Percentiles rank a stretch among this genome's conserved stretches.
Conservation (phyloP, 495 filamentous ascomycete species). For the Staphylotrichum longicolle region DNA sequence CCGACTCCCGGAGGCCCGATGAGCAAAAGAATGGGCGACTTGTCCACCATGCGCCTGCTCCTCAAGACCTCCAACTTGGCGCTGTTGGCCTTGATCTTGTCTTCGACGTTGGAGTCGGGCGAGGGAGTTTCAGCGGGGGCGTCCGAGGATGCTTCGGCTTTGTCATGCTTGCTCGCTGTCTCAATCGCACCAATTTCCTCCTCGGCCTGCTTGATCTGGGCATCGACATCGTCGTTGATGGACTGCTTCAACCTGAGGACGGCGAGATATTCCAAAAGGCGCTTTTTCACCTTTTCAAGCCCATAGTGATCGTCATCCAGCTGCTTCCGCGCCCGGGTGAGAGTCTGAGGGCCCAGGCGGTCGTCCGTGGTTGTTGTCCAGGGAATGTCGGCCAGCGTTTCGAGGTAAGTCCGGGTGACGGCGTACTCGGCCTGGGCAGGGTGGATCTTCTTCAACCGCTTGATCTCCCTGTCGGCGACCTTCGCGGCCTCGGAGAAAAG, state of each 20-base stretch:
- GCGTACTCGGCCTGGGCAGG: slow-evolving; percentile 94
- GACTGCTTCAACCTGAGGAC: slow-evolving; percentile 92
- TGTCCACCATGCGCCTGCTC: slow-evolving; percentile 79
- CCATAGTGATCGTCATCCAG: slow-evolving; percentile 97
- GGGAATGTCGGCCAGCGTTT: slow-evolving; percentile 91
- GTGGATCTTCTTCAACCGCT: slow-evolving; percentile 89
- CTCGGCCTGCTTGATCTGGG: slow-evolving; percentile 65
- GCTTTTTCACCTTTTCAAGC: slow-evolving; percentile 95
- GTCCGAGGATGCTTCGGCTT: slow-evolving; percentile 12
- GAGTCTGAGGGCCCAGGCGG: slow-evolving; percentile 75
- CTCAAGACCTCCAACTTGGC: slow-evolving; percentile 66
- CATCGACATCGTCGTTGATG: slow-evolving; percentile 75
- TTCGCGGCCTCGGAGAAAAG: slow-evolving; percentile 68
- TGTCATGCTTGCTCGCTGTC: slow-evolving; percentile 32
- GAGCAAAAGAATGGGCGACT: slow-evolving; percentile 91
- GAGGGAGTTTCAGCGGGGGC: background rate
- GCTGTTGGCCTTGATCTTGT: slow-evolving; percentile 48
- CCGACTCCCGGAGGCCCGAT: slow-evolving; percentile 94
- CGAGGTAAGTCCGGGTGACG: slow-evolving; percentile 89
- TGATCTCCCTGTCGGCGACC: slow-evolving; percentile 85
- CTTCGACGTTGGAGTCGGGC: slow-evolving; percentile 38
- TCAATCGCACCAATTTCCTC: slow-evolving; percentile 54
- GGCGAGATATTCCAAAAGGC: slow-evolving; percentile 91
- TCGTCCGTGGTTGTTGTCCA: slow-evolving; percentile 88
- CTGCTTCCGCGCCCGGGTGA: slow-evolving; percentile 79